phyloP scores from a whole-genome alignment of 2,329 filamentous ascomycete species.

The Venturia asperata region DNA sequence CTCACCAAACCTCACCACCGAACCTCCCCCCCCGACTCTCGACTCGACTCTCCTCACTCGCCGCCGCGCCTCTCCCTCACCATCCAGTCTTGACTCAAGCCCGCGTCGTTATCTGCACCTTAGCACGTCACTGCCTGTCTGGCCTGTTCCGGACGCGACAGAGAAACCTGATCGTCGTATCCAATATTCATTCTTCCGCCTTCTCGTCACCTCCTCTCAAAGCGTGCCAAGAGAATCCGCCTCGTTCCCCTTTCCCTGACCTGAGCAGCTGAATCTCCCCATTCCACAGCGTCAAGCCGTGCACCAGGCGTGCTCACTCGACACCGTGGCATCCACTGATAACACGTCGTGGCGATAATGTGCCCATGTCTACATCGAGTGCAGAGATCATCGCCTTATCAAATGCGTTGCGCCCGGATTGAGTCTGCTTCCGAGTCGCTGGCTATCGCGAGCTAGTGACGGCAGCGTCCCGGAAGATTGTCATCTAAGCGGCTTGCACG shows the following conservation, averaged over 20 bases:
- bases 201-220: neutral
- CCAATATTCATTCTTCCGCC: neutral
- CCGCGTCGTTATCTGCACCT: neutral
- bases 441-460: neutral
- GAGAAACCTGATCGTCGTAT: neutral
- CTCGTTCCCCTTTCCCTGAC: neutral
- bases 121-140: neutral
- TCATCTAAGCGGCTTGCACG: neutral
- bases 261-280: neutral
- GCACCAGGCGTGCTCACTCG: neutral
- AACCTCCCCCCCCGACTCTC: neutral
- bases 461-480: slow-evolving; percentile 1
- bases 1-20: neutral
- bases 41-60: neutral
- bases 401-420: neutral
- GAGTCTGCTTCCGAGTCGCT: neutral
- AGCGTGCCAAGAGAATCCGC: neutral
- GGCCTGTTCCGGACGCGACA: neutral
- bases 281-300: neutral
- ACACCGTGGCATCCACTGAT: neutral
- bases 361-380: neutral
- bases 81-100: neutral
- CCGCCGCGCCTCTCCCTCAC: neutral
- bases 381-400: neutral
- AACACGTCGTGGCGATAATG: neutral